Percentiles rank a stretch among this genome's conserved stretches.
phyloP scores from a whole-genome alignment of 768 basidiomycete species.

The Phlegmacium glaucopus region DNA sequence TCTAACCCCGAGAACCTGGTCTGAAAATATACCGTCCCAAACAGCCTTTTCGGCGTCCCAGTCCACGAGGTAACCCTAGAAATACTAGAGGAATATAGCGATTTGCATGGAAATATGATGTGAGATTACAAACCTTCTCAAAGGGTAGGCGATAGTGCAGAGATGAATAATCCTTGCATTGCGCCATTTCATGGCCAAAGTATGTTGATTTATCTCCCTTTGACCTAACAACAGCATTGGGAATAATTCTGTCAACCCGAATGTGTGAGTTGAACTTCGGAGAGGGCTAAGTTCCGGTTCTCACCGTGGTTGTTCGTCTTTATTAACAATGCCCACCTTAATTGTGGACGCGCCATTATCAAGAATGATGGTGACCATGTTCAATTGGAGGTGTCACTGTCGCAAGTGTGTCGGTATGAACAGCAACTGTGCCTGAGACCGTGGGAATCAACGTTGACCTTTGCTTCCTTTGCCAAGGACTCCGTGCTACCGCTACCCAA shows the following conservation, averaged over 20 bases:
- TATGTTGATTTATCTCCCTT: slow-evolving; percentile 82
- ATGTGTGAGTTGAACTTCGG: too few species aligned
- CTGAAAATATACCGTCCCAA: slow-evolving; percentile 88
- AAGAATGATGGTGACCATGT: slow-evolving; percentile 47
- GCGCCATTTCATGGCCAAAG: slow-evolving; percentile 79
- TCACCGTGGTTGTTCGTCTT: slow-evolving; percentile 28
- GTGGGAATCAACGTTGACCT: slow-evolving; percentile 9
- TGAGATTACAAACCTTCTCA: slow-evolving; percentile 62
- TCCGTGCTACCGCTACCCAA: slow-evolving; percentile 15
- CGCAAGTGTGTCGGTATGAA: slow-evolving; percentile 5
- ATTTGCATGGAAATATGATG: slow-evolving; percentile 1
- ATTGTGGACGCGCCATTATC: slow-evolving; percentile 88
- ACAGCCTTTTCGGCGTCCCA: slow-evolving; percentile 96
- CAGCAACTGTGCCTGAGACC: slow-evolving; percentile 13
- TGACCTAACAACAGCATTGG: slow-evolving; percentile 82
- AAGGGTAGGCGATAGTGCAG: slow-evolving; percentile 83
- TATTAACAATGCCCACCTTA: slow-evolving; percentile 61
- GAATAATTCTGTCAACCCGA: slow-evolving; percentile 48
- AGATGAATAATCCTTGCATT: slow-evolving; percentile 76
- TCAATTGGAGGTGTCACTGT: slow-evolving; percentile 4
- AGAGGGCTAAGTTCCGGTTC: too few species aligned
- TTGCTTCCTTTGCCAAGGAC: slow-evolving; percentile 8
- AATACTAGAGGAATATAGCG: slow-evolving; percentile 7
- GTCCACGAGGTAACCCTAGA: slow-evolving; percentile 85
- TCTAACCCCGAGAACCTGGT: slow-evolving; percentile 61